Evolutionary conservation across 768 basidiomycete genomes (phyloP).

Genomic region (Lactarius pseudohatsudake): DNA sequence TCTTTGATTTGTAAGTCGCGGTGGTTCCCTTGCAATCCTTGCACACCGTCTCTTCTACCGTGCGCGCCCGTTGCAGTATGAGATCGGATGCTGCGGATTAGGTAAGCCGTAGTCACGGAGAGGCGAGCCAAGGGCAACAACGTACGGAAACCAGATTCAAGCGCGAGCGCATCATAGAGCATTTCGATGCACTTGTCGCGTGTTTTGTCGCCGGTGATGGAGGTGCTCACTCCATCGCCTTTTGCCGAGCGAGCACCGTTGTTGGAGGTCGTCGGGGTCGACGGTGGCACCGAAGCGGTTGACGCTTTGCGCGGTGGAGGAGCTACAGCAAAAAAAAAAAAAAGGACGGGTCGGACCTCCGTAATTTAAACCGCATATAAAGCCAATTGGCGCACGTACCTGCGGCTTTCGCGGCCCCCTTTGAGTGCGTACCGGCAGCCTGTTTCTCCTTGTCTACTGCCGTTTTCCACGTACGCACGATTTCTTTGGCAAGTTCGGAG

Average conservation of each 20-base stretch:
- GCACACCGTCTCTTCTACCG: slow-evolving; percentile 68
- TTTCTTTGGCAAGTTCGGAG: slow-evolving; percentile 80
- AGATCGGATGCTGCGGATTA: slow-evolving; percentile 58
- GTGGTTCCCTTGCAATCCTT: slow-evolving; percentile 45
- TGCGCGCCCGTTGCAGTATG: slow-evolving; percentile 63
- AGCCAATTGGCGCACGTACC: slow-evolving; percentile 41
- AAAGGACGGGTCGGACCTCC: slow-evolving; percentile 16
- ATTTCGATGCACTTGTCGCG: slow-evolving; percentile 88
- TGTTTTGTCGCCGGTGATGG: slow-evolving; percentile 64
- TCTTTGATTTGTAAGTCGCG: slow-evolving; percentile 67
- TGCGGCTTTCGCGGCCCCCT: slow-evolving; percentile 35
- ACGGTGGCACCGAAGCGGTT: slow-evolving; percentile 19
- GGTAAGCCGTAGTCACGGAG: slow-evolving; percentile 7
- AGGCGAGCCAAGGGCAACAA: slow-evolving; percentile 29
- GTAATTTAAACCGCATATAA: not conserved
- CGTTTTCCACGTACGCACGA: slow-evolving; percentile 90
- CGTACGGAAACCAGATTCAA: slow-evolving; percentile 86
- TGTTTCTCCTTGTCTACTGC: slow-evolving; percentile 68
- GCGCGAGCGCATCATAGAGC: slow-evolving; percentile 87
- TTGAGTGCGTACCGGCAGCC: slow-evolving; percentile 42
- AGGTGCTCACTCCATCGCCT: slow-evolving; percentile 62
- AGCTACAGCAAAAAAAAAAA: not conserved
- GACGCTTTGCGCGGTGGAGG: slow-evolving; percentile 25
- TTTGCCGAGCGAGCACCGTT: slow-evolving; percentile 55
- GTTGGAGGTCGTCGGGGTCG: slow-evolving; percentile 34